phyloP scores from a whole-genome alignment of 208 protist genomes.

The Crithidia fasciculata region DNA sequence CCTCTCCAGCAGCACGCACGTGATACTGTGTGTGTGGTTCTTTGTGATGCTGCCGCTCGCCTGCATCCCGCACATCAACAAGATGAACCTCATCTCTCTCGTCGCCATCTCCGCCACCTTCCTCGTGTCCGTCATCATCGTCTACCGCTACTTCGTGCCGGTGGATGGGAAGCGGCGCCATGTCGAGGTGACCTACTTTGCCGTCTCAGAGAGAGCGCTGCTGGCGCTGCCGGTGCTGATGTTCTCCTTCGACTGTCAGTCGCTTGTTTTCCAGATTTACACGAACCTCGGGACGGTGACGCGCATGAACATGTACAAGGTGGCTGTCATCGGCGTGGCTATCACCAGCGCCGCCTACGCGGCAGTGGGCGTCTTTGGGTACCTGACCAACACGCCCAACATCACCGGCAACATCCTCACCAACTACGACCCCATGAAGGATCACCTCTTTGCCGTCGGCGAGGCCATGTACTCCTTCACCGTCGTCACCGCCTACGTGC shows the following conservation, averaged over 20 bases:
- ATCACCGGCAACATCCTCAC: slow-evolving; percentile 78
- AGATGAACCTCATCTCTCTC: slow-evolving; percentile 60
- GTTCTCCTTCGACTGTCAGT: slow-evolving; percentile 89
- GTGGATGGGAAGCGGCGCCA: slow-evolving; percentile 16
- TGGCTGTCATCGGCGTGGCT: slow-evolving; percentile 52
- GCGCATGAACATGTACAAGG: slow-evolving; percentile 60
- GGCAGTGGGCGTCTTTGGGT: slow-evolving; percentile 75
- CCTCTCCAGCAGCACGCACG: slow-evolving; percentile 38
- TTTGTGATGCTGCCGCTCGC: slow-evolving; percentile 73
- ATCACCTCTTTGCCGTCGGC: slow-evolving; percentile 66
- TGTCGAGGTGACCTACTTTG: slow-evolving; percentile 31
- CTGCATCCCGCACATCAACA: slow-evolving; percentile 60
- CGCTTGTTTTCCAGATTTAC: slow-evolving; percentile 83
- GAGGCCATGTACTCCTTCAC: slow-evolving; percentile 73
- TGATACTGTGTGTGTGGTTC: slow-evolving; percentile 66
- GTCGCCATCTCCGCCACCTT: slow-evolving; percentile 70
- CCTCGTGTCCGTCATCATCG: slow-evolving; percentile 65
- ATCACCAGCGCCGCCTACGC: slow-evolving; percentile 57
- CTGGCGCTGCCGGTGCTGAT: slow-evolving; percentile 77
- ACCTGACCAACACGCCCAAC: slow-evolving; percentile 57
- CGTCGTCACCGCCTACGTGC: slow-evolving; percentile 68
- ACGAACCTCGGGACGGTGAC: slow-evolving; percentile 52
- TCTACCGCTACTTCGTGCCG: slow-evolving; percentile 71
- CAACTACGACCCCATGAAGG: slow-evolving; percentile 69
- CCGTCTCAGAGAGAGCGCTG: slow-evolving; percentile 39